Evolutionary conservation across 1,284 basidiomycete genomes (phyloP), one percentile per base, ranked within the genome.

Genomic region (Takashimella koratensis): DNA sequence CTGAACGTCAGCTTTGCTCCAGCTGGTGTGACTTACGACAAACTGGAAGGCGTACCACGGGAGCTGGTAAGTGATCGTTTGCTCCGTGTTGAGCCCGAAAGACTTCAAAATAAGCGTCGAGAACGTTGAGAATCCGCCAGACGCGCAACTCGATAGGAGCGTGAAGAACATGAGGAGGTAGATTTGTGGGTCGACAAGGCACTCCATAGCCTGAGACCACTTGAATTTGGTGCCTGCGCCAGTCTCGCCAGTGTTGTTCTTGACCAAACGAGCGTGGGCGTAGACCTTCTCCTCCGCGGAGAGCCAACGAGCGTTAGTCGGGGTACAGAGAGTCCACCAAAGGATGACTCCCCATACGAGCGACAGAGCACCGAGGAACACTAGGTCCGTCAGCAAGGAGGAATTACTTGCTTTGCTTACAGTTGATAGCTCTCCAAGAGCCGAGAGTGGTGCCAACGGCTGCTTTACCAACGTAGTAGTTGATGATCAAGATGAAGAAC

Each of bases 41-140:
- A n/a, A n/a, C n/a, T n/a, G n/a, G n/a, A 4, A 67, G 70, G 1
- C 66, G 67, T 43, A 68, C 66, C 16, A 49, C 57, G n/a, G 68
- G 51, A 1, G 67, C 51, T 13, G 60, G n/a, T n/a, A n/a, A n/a
- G n/a, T n/a, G n/a, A n/a, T 61, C 3, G 65, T 65, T 47, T 65
- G 44, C 46, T 60, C 57, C 42, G 54, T 36, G 30, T 16, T 57
- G 55, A 56, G 64, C 3, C 56, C 52, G 26, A 66, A 51, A 11
- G 47, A 45, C 11, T 52, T 42, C 12, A 66, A 52, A 21, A 64
- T 56, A 42, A 66, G 49, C 1, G 57, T 53, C 51, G 58, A 62
- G 53, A 66, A 66, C 16, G 53, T 52, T 16, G 49, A 41, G 1
- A 63, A 47, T 20, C 51, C 56, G 43, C 56, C 56, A 58, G 45